These are phyloP conservation scores for Rugonectria rugulosa DNA, from an alignment of 2,329 filamentous ascomycete species.

Conservation along the genomic window DNA sequence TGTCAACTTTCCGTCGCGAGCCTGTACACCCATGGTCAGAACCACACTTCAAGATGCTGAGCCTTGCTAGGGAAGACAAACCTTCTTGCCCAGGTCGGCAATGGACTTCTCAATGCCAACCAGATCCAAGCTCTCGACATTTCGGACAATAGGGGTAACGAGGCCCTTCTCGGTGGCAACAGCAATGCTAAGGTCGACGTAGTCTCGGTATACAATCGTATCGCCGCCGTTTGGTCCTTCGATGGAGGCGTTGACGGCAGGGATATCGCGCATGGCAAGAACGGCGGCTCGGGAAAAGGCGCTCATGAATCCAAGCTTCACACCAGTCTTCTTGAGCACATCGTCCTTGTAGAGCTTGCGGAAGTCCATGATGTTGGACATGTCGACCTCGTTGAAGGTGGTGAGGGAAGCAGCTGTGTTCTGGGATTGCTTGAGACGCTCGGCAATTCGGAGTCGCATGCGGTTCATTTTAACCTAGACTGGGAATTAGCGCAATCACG, in stretches of 20 bases:
- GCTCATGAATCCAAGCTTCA: constrained; percentile 99
- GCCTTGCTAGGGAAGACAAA: constrained; percentile 44
- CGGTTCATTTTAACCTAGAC: constrained; percentile 98
- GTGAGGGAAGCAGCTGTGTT: constrained; percentile 97
- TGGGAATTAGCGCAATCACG: constrained; percentile 10
- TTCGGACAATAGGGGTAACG: constrained; percentile 95
- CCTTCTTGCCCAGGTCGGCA: constrained; percentile 95
- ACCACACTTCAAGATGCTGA: background rate
- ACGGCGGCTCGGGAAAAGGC: constrained; percentile 92
- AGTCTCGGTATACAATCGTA: constrained; percentile 97
- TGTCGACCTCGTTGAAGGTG: constrained; percentile 99
- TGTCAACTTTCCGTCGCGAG: constrained; percentile 93
- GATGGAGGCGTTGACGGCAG: constrained; percentile 94
- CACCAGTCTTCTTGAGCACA: constrained; percentile 91
- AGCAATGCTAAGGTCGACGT: constrained; percentile 96
- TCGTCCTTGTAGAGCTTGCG: constrained; percentile 98
- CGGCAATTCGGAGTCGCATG: constrained; percentile 96
- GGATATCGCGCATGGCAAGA: constrained; percentile 93
- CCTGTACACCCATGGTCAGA: constrained; percentile 51
- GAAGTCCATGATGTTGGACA: constrained; percentile 97
- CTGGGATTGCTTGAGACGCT: constrained; percentile 98
- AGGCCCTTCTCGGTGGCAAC: constrained; percentile 98
- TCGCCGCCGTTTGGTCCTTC: constrained; percentile 95
- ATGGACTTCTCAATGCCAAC: constrained; percentile 90
- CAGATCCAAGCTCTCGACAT: constrained; percentile 88